Conservation (phyloP, 2,329 filamentous ascomycete genomes). For the Pyricularia sp. region DNA sequence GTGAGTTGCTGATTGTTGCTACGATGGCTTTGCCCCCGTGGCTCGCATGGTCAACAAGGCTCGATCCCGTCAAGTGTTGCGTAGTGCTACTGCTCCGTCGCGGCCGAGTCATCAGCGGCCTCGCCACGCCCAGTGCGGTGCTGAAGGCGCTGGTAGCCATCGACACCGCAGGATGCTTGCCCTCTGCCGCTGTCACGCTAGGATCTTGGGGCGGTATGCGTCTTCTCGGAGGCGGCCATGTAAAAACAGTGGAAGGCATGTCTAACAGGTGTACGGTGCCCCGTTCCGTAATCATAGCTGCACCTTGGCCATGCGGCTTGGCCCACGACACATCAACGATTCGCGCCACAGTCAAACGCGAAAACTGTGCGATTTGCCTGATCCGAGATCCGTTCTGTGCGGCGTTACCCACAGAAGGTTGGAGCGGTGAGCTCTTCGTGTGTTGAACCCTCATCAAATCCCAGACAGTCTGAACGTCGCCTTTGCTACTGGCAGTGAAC, state of each 20-base stretch:
- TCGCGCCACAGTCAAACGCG: constrained; percentile 82
- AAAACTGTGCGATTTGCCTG: constrained; percentile 79
- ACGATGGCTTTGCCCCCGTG: constrained; percentile 65
- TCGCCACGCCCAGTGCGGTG: constrained; percentile 60
- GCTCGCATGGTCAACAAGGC: constrained; percentile 50
- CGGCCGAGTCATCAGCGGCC: constrained; percentile 46
- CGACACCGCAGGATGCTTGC: constrained; percentile 47
- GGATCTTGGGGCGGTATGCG: constrained; percentile 32
- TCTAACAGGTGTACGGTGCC: constrained; percentile 94
- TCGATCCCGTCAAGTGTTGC: constrained; percentile 29
- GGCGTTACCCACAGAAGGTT: constrained; percentile 32
- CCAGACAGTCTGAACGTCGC: constrained; percentile 78
- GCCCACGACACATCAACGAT: constrained; percentile 90
- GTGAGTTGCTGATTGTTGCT: constrained; percentile 63
- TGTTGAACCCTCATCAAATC: constrained; percentile 61
- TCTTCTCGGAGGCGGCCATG: constrained; percentile 70
- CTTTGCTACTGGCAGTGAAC: constrained; percentile 73
- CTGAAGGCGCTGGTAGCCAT: constrained; percentile 63
- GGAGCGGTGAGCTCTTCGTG: constrained; percentile 51
- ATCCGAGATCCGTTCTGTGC: constrained; percentile 50
- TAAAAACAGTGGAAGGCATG: constrained; percentile 70
- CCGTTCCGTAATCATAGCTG: constrained; percentile 85
- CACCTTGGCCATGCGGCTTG: constrained; percentile 66
- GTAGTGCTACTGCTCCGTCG: constrained; percentile 39
- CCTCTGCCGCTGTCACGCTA: constrained; percentile 37